Evolutionary conservation across 345 rosid species (phyloP).

Genomic region (Hibiscus mutabilis): DNA sequence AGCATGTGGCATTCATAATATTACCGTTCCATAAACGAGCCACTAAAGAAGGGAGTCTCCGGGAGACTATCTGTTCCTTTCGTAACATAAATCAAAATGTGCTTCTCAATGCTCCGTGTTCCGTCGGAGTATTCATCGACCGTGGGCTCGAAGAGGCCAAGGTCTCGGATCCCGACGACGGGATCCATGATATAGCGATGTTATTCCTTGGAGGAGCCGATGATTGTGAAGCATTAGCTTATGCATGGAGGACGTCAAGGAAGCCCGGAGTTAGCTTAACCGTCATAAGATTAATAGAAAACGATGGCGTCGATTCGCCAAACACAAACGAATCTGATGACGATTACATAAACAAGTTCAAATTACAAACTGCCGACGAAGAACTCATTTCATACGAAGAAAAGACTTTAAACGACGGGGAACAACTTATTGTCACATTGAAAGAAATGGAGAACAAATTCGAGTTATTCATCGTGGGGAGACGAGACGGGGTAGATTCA

Average conservation of each 20-base stretch:
- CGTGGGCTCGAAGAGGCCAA: conserved; percentile 57
- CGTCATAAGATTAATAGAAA: conserved; percentile 40
- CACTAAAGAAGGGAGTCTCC: conserved; percentile 42
- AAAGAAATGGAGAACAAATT: conserved; percentile 57
- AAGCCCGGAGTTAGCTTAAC: conserved; percentile 55
- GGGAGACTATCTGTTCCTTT: conserved; percentile 35
- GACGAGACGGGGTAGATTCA: conserved; percentile 63
- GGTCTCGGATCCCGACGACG: conserved; percentile 38
- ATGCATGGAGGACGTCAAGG: conserved; percentile 73
- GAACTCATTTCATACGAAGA: conserved; percentile 44
- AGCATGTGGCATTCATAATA: conserved; percentile 58
- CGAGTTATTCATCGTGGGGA: conserved; percentile 74
- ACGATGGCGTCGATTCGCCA: neutral
- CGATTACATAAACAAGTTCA: conserved; percentile 46
- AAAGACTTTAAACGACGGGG: conserved; percentile 54
- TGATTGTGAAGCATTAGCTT: conserved; percentile 75
- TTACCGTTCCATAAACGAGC: conserved; percentile 82
- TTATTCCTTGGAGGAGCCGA: conserved; percentile 79
- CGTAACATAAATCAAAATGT: conserved; percentile 68
- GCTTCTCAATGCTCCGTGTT: conserved; percentile 67
- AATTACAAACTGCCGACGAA: conserved; percentile 25
- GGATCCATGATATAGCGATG: conserved; percentile 55
- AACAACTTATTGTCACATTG: conserved; percentile 59
- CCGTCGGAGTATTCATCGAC: conserved; percentile 77
- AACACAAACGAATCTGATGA: conserved; percentile 28